These are phyloP conservation scores for Exophiala calicioides DNA, from an alignment of 2,329 filamentous ascomycete genomes.

Conservation along the genomic window DNA sequence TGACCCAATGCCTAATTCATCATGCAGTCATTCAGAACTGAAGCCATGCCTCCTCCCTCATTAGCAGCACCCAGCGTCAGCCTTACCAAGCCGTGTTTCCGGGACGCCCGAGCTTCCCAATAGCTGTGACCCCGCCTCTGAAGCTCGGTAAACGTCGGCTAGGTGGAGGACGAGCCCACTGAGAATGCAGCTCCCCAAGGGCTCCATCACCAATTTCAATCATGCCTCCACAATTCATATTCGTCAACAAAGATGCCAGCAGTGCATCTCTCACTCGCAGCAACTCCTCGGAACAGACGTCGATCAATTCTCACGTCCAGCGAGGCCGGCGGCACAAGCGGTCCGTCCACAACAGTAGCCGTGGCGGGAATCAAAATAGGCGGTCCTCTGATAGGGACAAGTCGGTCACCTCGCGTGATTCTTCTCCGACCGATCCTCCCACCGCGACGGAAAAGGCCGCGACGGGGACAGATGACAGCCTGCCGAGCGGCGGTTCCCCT, in stretches of 20 bases:
- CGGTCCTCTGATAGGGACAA: constrained; percentile 6
- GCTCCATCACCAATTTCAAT: constrained; percentile 6
- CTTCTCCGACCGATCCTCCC: neutral
- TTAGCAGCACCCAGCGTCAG: too few relatives aligned
- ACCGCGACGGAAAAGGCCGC: neutral
- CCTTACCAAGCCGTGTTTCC: neutral
- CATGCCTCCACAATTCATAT: constrained; percentile 27
- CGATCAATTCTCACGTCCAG: constrained; percentile 29
- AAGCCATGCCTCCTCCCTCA: too few relatives aligned
- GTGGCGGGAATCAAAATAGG: constrained; percentile 11
- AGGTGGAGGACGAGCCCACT: constrained; percentile 7
- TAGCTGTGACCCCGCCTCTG: neutral
- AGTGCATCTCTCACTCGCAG: constrained; percentile 26
- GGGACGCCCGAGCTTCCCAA: neutral
- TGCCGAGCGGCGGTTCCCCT: neutral
- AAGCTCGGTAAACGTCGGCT: constrained; percentile 5
- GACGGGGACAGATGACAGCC: neutral
- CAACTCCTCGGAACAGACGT: constrained; percentile 23
- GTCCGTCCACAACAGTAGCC: constrained; percentile 16
- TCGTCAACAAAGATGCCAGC: constrained; percentile 29
- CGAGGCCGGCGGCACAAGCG: constrained; percentile 23
- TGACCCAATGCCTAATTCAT: constrained; percentile 3
- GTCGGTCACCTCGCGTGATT: neutral
- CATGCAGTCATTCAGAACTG: neutral
- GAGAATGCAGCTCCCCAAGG: constrained; percentile 20